These are phyloP conservation scores for Stropharia rugosoannulata DNA, from an alignment of 768 basidiomycete genomes.

Conservation along the genomic window DNA sequence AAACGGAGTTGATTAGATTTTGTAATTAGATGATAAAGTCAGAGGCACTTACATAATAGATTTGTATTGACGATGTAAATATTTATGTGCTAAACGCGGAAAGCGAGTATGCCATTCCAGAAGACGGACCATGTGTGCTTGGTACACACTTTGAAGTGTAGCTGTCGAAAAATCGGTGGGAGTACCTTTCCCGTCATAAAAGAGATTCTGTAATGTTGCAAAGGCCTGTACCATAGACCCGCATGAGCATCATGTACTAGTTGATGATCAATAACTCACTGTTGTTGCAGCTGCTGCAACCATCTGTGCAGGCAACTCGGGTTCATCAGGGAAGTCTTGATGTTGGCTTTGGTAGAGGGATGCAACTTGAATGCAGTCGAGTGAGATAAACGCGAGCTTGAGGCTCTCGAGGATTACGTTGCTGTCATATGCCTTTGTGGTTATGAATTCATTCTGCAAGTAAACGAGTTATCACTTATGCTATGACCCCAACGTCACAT, in stretches of 20 bases:
- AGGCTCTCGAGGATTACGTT: too few relatives aligned
- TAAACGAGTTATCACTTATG: too few relatives aligned
- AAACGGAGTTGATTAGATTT: not conserved
- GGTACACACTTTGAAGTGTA: not conserved
- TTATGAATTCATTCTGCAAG: too few relatives aligned
- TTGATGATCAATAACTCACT: not conserved
- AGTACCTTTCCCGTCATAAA: not conserved
- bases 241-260: too few relatives aligned
- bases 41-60: not conserved
- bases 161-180: not conserved
- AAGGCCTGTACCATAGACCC: too few relatives aligned
- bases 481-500: too few relatives aligned
- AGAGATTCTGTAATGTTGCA: not conserved
- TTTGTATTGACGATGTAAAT: not conserved
- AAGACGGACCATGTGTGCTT: not conserved
- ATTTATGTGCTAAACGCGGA: not conserved
- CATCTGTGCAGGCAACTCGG: not conserved
- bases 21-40: too few relatives aligned
- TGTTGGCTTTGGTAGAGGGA: too few relatives aligned
- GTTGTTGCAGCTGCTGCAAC: not conserved
- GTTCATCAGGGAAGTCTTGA: too few relatives aligned
- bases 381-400: not conserved
- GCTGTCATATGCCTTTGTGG: too few relatives aligned
- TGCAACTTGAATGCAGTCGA: not conserved
- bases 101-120: not conserved